Percentiles rank a stretch among this genome's conserved stretches.
Conservation (phyloP, 2,329 filamentous ascomycete genomes). For the Colletotrichum tanaceti region DNA sequence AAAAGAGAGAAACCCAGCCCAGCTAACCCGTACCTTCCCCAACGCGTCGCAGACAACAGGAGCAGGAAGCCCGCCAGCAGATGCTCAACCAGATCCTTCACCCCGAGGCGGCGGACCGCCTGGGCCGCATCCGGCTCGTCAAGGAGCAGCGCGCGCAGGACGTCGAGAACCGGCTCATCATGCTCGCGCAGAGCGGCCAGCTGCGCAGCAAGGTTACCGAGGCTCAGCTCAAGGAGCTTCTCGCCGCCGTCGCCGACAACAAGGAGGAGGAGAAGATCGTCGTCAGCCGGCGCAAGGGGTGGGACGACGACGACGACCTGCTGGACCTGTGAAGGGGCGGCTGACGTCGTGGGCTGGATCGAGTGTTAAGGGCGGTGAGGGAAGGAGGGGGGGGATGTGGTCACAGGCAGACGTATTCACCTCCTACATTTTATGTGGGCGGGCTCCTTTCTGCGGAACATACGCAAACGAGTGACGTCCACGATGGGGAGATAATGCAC, state of each 20-base stretch:
- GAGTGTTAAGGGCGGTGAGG: too few relatives aligned
- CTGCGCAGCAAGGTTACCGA: constrained; percentile 89
- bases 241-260: constrained; percentile 85
- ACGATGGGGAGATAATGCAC: background rate
- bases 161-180: constrained; percentile 92
- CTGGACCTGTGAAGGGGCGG: constrained; percentile 64
- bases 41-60: constrained; percentile 54
- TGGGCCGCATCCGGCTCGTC: constrained; percentile 94
- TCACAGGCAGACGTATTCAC: background rate
- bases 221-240: constrained; percentile 89
- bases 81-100: constrained; percentile 94
- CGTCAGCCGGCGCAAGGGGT: constrained; percentile 83
- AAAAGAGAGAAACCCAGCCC: constrained; percentile 36
- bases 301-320: constrained; percentile 85
- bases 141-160: constrained; percentile 91
- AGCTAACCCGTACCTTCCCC: constrained; percentile 35
- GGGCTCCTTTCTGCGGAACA: background rate
- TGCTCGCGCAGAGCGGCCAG: constrained; percentile 89
- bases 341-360: background rate
- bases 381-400: background rate
- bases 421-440: background rate
- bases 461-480: background rate
- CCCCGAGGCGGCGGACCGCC: constrained; percentile 90
- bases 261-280: constrained; percentile 87
- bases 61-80: constrained; percentile 76